A percentile compares a stretch with the other conserved stretches of the same genome.
These are phyloP conservation scores for Reutealis trisperma DNA, from an alignment of 345 rosid species.

Conservation along the genomic window DNA sequence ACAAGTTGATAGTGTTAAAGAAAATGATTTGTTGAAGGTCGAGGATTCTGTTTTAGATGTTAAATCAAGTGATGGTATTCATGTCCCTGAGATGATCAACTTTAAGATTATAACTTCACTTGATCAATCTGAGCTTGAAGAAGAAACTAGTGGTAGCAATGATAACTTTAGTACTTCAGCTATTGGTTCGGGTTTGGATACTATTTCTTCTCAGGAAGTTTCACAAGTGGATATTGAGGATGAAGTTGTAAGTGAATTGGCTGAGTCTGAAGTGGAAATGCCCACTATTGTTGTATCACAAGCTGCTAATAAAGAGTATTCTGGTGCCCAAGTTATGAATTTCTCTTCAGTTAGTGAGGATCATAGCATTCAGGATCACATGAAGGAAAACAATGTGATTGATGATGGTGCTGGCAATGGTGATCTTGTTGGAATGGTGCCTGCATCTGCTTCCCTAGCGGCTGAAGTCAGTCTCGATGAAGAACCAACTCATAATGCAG, in stretches of 20 bases:
- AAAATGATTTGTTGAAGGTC: not conserved
- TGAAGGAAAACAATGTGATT: not conserved
- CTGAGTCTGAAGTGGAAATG: slow-evolving; percentile 21
- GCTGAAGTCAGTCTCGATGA: not conserved
- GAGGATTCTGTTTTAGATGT: slow-evolving; percentile 13
- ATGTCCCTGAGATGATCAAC: slow-evolving; percentile 27
- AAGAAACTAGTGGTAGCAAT: slow-evolving; percentile 17
- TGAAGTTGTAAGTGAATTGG: slow-evolving; percentile 18
- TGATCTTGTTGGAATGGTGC: not conserved
- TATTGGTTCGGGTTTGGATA: not conserved
- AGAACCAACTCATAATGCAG: not conserved
- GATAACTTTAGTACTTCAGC: slow-evolving; percentile 4
- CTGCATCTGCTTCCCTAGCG: not conserved
- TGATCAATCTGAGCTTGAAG: slow-evolving; percentile 15
- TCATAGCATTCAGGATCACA: not conserved
- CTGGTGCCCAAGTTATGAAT: not conserved
- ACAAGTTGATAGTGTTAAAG: not conserved
- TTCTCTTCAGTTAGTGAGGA: not conserved
- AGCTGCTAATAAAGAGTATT: not conserved
- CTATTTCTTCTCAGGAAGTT: slow-evolving; percentile 18
- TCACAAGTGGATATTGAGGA: slow-evolving; percentile 15
- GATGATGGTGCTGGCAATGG: not conserved
- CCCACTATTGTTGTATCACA: slow-evolving; percentile 10
- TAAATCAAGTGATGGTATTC: slow-evolving; percentile 24
- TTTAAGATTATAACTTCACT: slow-evolving; percentile 22